Base-by-base conservation (phyloP, 306 rosid species). In the Sophora flavescens region DNA sequence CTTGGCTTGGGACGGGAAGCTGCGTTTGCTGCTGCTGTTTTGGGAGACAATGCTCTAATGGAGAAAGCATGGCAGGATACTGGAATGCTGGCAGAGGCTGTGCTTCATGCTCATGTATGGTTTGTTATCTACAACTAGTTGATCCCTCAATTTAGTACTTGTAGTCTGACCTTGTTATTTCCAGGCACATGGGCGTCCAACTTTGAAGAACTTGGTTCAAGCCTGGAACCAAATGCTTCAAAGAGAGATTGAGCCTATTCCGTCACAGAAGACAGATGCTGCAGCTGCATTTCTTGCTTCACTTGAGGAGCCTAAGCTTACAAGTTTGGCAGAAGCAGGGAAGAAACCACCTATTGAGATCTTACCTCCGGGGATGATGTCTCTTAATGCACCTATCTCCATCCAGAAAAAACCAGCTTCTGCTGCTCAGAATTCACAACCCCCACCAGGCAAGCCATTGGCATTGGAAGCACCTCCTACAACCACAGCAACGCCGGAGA, bases 41-140 rank as follows among this genome's bases (percentile, higher is more conserved):
- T 96, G 86, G 98, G 98, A 38, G 99, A 96, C 88, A 96, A 96
- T 71, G 97, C 90, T 41, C 91, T 92, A 15, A 96, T 96, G 99
- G 99, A 96, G 73, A 96, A 89, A 91, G 97, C 98, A 6, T 96
- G 98, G 98, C 99, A 92, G 84, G 99, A 96, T 65, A 96, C 98
- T 14, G 99, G 99, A 80, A 92, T 96, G 99, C 91, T 88, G 30
- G 99, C 98, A 4, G 99, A 96, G 82, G 98, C 99, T 60, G 99
- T 96, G 79, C 98, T 96, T 83, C 99, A 96, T 84, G 91, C 99
- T 80, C 98, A 96, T 57, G 99, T 92, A 91, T 47, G 85, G 78
- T 45, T 51, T 42, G 54, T 74, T 41, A 16, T 15, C 14, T 45
- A 62, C 60, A 58, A 3, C 74, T 7, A 30, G 53, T 57, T 72